Percentiles rank a stretch among this genome's conserved stretches.
phyloP scores from a whole-genome alignment of 352 stramenopile genomes.

The Thalassiosira livingstoniorum region DNA sequence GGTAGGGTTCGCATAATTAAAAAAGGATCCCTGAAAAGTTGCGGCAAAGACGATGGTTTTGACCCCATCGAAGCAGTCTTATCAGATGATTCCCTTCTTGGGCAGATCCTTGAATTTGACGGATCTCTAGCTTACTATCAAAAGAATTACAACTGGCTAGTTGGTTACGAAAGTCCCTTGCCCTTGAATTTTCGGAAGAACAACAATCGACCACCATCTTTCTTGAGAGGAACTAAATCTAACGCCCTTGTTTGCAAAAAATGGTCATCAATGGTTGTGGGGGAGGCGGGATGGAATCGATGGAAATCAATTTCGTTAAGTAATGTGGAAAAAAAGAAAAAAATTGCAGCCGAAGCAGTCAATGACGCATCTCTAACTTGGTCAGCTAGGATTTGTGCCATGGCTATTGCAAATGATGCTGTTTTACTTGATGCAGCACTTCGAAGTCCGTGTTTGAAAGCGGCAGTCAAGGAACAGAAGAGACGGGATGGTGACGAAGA shows the following conservation, averaged over 20 bases:
- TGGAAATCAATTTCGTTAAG: constrained; percentile 18
- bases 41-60: too few relatives aligned
- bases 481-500: not conserved
- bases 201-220: not conserved
- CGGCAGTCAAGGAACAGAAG: not conserved
- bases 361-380: constrained; percentile 19
- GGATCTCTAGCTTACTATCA: constrained; percentile 35
- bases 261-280: constrained; percentile 38
- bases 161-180: constrained; percentile 25
- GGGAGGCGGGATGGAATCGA: constrained; percentile 23
- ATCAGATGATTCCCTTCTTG: constrained; percentile 21
- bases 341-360: constrained; percentile 16
- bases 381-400: constrained; percentile 35
- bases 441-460: not conserved
- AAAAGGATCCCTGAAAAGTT: too few relatives aligned
- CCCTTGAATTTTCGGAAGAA: constrained; percentile 4
- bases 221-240: constrained; percentile 16
- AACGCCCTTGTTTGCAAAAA: constrained; percentile 42
- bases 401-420: constrained; percentile 36
- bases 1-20: too few relatives aligned
- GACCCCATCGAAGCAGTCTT: constrained; percentile 6
- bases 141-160: constrained; percentile 17
- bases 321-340: not conserved
- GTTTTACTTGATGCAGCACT: constrained; percentile 4
- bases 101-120: constrained; percentile 41